Percentiles rank a stretch among this genome's conserved stretches.
Conservation (phyloP, 805 yeast species). For the Spencermartinsiella europaea region DNA sequence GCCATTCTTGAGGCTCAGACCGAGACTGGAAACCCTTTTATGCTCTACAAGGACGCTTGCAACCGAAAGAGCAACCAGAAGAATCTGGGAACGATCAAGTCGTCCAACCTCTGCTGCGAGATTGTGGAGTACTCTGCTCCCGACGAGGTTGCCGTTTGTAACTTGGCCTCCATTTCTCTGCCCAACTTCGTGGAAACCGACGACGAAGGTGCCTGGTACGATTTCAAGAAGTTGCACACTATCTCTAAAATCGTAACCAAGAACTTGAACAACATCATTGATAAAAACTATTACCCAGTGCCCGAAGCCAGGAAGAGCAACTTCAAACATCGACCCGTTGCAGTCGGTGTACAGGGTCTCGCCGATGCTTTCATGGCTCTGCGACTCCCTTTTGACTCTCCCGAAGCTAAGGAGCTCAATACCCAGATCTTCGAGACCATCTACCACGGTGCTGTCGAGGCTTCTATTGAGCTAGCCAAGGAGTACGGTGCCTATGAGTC, state of each 20-base stretch:
- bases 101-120: conserved; percentile 90
- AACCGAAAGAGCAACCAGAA: conserved; percentile 80
- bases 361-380: conserved; percentile 78
- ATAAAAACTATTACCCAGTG: conserved; percentile 76
- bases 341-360: conserved; percentile 91
- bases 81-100: conserved; percentile 83
- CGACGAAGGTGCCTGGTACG: conserved; percentile 45
- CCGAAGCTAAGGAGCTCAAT: conserved; percentile 66
- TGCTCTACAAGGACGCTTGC: conserved; percentile 93
- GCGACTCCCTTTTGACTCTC: conserved; percentile 75
- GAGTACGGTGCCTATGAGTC: conserved; percentile 63
- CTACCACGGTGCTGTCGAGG: conserved; percentile 85
- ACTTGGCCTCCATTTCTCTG: conserved; percentile 84
- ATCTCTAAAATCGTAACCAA: conserved; percentile 67
- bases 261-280: conserved; percentile 77
- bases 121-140: conserved; percentile 82
- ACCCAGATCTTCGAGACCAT: conserved; percentile 86
- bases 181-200: conserved; percentile 61
- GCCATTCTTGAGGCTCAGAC: conserved; percentile 83
- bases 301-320: conserved; percentile 66
- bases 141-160: conserved; percentile 90
- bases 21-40: conserved; percentile 91
- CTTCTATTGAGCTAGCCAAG: conserved; percentile 72
- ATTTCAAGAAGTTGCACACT: conserved; percentile 65
- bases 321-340: conserved; percentile 77